Evolutionary conservation across 2,329 filamentous ascomycete genomes (phyloP).

Genomic region (Verticillium dahliae): DNA sequence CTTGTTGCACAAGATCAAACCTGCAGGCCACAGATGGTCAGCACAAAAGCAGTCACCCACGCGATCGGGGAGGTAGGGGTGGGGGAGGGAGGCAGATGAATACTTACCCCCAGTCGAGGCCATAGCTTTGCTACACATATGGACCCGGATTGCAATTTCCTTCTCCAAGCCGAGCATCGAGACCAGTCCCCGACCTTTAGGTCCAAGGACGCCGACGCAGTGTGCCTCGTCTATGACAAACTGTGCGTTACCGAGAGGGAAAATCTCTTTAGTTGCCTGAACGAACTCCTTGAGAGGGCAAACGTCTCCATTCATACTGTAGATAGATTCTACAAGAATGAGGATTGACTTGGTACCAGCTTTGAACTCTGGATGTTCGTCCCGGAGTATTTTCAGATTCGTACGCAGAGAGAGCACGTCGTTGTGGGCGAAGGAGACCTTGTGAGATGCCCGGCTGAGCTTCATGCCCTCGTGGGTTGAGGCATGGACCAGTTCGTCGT

Average conservation of each 20-base stretch:
- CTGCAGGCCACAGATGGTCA: conserved; percentile 5
- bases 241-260: conserved; percentile 30
- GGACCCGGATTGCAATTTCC: conserved; percentile 39
- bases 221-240: conserved; percentile 53
- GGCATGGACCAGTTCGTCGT: conserved; percentile 72
- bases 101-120: conserved; percentile 22
- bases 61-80: background rate
- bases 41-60: background rate
- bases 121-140: conserved; percentile 48
- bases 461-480: conserved; percentile 74
- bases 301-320: conserved; percentile 42
- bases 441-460: conserved; percentile 46
- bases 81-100: background rate
- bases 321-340: conserved; percentile 33
- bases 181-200: conserved; percentile 40
- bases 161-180: conserved; percentile 40
- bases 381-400: conserved; percentile 22
- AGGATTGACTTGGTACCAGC: conserved; percentile 25
- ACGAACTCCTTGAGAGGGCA: conserved; percentile 30
- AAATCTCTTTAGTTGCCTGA: conserved; percentile 23
- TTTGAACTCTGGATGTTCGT: conserved; percentile 20
- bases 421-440: conserved; percentile 52
- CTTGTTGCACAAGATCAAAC: conserved; percentile 12
- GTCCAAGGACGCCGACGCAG: conserved; percentile 42
- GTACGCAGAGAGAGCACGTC: conserved; percentile 29